Evolutionary conservation across 352 stramenopile genomes (phyloP), one percentile per base, ranked within the genome.

Genomic region (Thalassiosira livingstoniorum): DNA sequence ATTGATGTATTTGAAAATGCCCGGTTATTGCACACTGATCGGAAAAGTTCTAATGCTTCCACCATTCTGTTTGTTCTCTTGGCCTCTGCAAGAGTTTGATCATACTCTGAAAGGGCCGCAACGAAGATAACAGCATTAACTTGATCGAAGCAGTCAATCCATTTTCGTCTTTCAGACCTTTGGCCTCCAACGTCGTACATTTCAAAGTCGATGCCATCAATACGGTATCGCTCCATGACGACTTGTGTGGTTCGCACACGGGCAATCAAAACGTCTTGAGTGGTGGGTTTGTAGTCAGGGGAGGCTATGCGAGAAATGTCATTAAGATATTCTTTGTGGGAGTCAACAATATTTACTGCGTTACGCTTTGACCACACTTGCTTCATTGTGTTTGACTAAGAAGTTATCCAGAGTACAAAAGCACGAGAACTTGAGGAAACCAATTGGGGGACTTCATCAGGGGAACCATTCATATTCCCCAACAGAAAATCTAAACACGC

Each of bases 41-140:
- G 94, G 76, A 98, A 98, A 57, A 98, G 87, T 63, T 97, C 97
- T 70, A 98, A 94, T 39, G 96, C 96, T 88, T 98, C 96, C 43
- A 98, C 96, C 95, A 99, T 98, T 63, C 96, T 93, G 90, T 99
- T 99, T 43, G 96, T 98, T 66, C 95, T 94, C 47, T 95, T 96
- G 73, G 97, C 95, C 87, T 99, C 97, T 67, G 97, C 98, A 66
- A 99, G 92, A 23, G 73, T 89, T 87, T 98, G 96, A 86, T 99
- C 97, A 88, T 98, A 99, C 91, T 98, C 97, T 63, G 93, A 98
- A 55, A 99, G 88, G 31, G 97, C 96, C 23, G 96, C 96, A 55
- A 99, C 96, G 87, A 99, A 99, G 87, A 99, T 98, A 57, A 99
- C 96, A 21, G 96, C 96, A 53, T 96, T 98, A 45, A 99, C 97